Evolutionary conservation across 164 flowering plant species (phyloP).

Genomic region (Macadamia integrifolia): DNA sequence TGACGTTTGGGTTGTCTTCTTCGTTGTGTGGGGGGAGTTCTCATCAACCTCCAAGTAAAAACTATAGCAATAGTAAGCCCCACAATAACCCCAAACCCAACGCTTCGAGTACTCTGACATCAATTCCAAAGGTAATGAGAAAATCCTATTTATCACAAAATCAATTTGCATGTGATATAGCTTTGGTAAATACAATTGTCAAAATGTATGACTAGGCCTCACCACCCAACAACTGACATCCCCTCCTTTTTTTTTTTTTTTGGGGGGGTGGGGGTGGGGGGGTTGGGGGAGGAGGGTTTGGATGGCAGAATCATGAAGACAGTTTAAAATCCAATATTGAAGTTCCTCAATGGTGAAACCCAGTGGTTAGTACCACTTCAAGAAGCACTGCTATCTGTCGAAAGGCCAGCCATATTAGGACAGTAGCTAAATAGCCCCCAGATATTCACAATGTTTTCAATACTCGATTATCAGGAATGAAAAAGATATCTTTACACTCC

Average conservation of each 20-base stretch:
- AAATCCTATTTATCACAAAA: neutral
- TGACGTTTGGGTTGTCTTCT: constrained; percentile 66
- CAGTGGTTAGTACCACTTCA: neutral
- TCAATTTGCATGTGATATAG: neutral
- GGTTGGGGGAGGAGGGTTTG: too few relatives aligned
- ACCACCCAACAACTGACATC: neutral
- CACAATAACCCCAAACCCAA: constrained; percentile 75
- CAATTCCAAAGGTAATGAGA: neutral
- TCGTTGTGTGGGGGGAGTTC: constrained; percentile 50
- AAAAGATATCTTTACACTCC: too few relatives aligned
- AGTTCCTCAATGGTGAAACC: neutral
- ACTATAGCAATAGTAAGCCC: constrained; percentile 71
- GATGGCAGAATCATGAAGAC: too few relatives aligned
- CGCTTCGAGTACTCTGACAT: constrained; percentile 57
- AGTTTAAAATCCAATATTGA: too few relatives aligned
- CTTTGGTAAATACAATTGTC: neutral
- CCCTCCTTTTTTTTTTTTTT: neutral
- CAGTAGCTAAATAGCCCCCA: neutral
- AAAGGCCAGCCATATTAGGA: neutral
- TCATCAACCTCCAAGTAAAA: constrained; percentile 74
- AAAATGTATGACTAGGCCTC: neutral
- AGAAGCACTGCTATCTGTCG: neutral
- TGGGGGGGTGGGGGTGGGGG: too few relatives aligned
- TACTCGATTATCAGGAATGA: neutral
- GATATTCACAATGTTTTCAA: neutral